Base-by-base conservation (phyloP, 75 land plant species). In the Picea glauca region DNA sequence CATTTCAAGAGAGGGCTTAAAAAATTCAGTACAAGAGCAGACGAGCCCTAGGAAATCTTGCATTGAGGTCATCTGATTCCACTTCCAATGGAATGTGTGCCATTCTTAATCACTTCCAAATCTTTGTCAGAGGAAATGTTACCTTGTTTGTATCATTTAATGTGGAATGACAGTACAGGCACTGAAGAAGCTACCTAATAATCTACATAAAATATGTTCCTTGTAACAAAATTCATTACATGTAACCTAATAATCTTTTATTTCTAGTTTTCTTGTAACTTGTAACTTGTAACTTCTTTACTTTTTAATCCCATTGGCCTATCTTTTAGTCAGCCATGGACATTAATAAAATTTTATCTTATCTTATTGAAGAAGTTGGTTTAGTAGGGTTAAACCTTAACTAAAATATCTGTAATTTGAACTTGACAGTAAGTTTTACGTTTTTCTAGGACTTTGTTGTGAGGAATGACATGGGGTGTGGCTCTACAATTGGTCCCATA, bases 381-480 rank as follows among this genome's bases (percentile, higher is more conserved):
- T 12, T 50, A 50, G 11, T 9, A 50, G 56, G 56, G 12, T 50
- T 50, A 50, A 62, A 62, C 23, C 20, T 62, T 62, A 62, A 62
- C 63, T 20, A 21, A 2, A 2, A 62, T 62, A 20, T 62, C 63
- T 62, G n/a, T 23, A 62, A 62, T n/a, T 62, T 62, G 63, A 12
- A 50, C 12, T 50, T 9, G 56, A 11, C 56, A 50, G 56, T 9
- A 9, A 50, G 5, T 0, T 57, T 63, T n/a, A 50, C 31, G 13
- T 80, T 30, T 82, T 12, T 81, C 38, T 75, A 97, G 99, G 97
- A 91, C 80, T 97, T 97, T 87, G 98, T 95, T 35, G 99, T 97
- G 77, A 90, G 98, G 62, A 97, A 97, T 89, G 99, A 97, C 70
- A 93, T 91, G 95, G 98, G 94, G 21, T 97, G 98, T 88, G 99